These are phyloP conservation scores for Paraurostyla sp. DNA, from an alignment of 73 alveolate species.

Conservation along the genomic window DNA sequence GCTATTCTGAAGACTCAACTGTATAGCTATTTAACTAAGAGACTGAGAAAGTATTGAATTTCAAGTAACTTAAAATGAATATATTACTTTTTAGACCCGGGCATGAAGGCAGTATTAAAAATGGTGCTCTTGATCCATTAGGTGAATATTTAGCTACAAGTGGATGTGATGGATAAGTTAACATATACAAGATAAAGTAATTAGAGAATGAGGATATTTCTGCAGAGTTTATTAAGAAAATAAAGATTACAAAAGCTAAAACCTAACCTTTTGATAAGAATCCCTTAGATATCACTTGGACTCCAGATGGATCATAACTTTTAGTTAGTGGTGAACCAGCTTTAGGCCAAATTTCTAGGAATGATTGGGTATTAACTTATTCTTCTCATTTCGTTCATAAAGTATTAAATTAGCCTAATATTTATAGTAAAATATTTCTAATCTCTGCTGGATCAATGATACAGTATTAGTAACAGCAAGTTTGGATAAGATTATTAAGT, in stretches of 20 bases:
- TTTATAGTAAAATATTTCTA: neutral
- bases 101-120: slow-evolving; percentile 28
- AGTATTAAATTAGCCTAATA: too few relatives aligned
- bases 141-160: slow-evolving; percentile 46
- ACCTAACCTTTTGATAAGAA: slow-evolving; percentile 17
- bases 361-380: slow-evolving; percentile 27
- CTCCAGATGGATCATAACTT: slow-evolving; percentile 60
- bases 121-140: slow-evolving; percentile 53
- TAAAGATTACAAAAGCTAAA: neutral
- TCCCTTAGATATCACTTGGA: slow-evolving; percentile 51
- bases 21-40: slow-evolving; percentile 28
- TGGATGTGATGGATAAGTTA: slow-evolving; percentile 50
- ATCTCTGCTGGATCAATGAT: slow-evolving; percentile 57
- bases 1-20: slow-evolving; percentile 22
- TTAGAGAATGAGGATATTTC: neutral
- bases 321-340: slow-evolving; percentile 52
- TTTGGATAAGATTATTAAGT: slow-evolving; percentile 3
- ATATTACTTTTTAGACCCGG: slow-evolving; percentile 3
- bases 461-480: slow-evolving; percentile 49
- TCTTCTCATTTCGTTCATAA: slow-evolving; percentile 1
- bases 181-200: slow-evolving; percentile 14
- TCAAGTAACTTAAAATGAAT: neutral
- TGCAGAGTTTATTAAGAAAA: slow-evolving; percentile 7
- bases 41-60: neutral
- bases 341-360: slow-evolving; percentile 30